Percentiles rank a stretch among this genome's conserved stretches.
Evolutionary conservation across 1,284 basidiomycete genomes (phyloP).

Genomic region (Ganoderma resinaceum): DNA sequence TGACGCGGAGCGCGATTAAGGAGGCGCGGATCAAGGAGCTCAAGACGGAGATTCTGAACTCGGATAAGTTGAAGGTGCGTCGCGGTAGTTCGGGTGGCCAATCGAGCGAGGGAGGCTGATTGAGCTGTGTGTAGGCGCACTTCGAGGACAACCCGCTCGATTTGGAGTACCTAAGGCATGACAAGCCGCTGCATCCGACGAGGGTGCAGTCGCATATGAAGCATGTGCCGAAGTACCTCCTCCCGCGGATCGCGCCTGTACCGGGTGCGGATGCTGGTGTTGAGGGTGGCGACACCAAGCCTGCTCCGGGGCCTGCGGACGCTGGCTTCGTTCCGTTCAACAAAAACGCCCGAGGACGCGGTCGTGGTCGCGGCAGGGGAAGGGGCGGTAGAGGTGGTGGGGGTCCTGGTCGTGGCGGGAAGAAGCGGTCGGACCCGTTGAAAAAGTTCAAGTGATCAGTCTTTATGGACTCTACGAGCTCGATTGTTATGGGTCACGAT

Average conservation of each 20-base stretch:
- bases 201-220: slow-evolving; percentile 94
- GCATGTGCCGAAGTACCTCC: slow-evolving; percentile 92
- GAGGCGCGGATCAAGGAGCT: slow-evolving; percentile 96
- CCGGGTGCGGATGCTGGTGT: slow-evolving; percentile 42
- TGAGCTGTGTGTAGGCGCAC: slow-evolving; percentile 73
- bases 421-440: slow-evolving; percentile 77
- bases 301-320: slow-evolving; percentile 33
- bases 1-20: slow-evolving; percentile 86
- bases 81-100: not conserved
- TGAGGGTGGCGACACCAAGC: slow-evolving; percentile 31
- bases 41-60: slow-evolving; percentile 93
- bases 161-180: slow-evolving; percentile 92
- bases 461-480: not conserved
- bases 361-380: slow-evolving; percentile 57
- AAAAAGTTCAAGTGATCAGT: slow-evolving; percentile 67
- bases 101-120: not conserved
- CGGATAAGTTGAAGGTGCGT: slow-evolving; percentile 92
- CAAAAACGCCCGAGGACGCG: slow-evolving; percentile 56
- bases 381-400: slow-evolving; percentile 42
- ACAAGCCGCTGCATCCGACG: slow-evolving; percentile 91
- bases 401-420: slow-evolving; percentile 54
- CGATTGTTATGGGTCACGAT: not conserved
- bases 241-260: slow-evolving; percentile 81
- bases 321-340: slow-evolving; percentile 76
- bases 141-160: slow-evolving; percentile 98